Base-by-base conservation (phyloP, 1,284 basidiomycete species). In the Puccinia triticina region DNA sequence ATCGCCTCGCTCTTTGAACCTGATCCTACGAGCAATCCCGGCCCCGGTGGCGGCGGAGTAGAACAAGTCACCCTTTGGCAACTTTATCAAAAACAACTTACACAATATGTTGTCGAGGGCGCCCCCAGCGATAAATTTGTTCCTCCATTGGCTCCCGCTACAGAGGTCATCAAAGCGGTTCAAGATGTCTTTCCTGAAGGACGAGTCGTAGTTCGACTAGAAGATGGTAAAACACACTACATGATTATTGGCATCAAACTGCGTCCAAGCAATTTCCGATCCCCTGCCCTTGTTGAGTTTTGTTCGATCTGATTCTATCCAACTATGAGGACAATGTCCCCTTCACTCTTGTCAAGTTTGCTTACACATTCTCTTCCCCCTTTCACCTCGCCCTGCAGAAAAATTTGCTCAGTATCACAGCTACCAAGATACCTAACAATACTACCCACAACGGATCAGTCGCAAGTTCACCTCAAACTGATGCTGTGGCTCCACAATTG, bases 11-110 rank as follows among this genome's bases (percentile, higher is more conserved):
- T 82, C 21, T 82, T 82, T 34, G 80, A 82, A 64, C 80, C 80
- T 18, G 80, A 82, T 53, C 80, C 80, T 32, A 75, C 72, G 5
- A 82, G 80, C 50, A 75, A 75, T 34, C 46, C 80, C 50, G 80
- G 80, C 29, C 80, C 80, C n/a, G 80, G 80, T 55, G 80, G 80
- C 18, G 80, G 80, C 14, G 80, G 80, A 18, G 73, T 82, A 8
- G 80, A 82, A n/a, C 80, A 82, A 76, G 80, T 82, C 21, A 82
- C 80, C 46, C 64, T 82, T 16, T 82, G 80, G 80, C 73, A 75
- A 57, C 73, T 82, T 32, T 82, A 82, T 76, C 80, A 82, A 46
- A 75, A 75, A 21, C 80, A 82, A 82, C 61, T 82, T 48, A 67
- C 80, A 67, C 73, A 75, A 34, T 82, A 75, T 48, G 72, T 82